phyloP scores from a whole-genome alignment of 2,329 filamentous ascomycete species.

The Aspergillus sergii region DNA sequence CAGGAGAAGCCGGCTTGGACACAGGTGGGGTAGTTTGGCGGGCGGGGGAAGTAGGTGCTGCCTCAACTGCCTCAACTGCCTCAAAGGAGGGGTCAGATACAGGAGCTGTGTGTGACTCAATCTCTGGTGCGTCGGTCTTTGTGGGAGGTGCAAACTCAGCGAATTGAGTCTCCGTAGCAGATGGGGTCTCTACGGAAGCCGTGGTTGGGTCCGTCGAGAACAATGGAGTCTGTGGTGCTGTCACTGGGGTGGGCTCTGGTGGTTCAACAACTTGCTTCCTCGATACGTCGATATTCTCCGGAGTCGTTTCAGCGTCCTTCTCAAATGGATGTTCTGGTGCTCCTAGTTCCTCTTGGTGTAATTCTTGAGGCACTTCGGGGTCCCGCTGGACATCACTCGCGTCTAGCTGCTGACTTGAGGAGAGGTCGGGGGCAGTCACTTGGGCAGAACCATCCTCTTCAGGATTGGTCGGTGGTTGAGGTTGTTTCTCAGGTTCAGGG shows the following conservation, averaged over 20 bases:
- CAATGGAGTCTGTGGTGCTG: slow-evolving; percentile 26
- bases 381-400: slow-evolving; percentile 23
- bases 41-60: slow-evolving; percentile 11
- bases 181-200: slow-evolving; percentile 23
- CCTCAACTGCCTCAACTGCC: slow-evolving; percentile 10
- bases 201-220: slow-evolving; percentile 22
- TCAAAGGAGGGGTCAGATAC: slow-evolving; percentile 16
- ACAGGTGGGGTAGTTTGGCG: slow-evolving; percentile 18
- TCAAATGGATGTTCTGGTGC: slow-evolving; percentile 15
- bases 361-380: slow-evolving; percentile 17
- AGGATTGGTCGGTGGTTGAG: slow-evolving; percentile 13
- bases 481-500: slow-evolving; percentile 15
- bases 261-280: slow-evolving; percentile 13
- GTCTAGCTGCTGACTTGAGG: slow-evolving; percentile 20
- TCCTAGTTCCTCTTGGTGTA: slow-evolving; percentile 15
- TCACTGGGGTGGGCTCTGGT: slow-evolving; percentile 22
- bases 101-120: slow-evolving; percentile 17
- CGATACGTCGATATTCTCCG: slow-evolving; percentile 13
- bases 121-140: slow-evolving; percentile 16
- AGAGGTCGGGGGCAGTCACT: slow-evolving; percentile 14
- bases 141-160: slow-evolving; percentile 27
- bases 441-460: slow-evolving; percentile 18
- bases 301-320: slow-evolving; percentile 11
- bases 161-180: slow-evolving; percentile 32
- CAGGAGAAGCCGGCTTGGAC: slow-evolving; percentile 21